A percentile compares a stretch with the other conserved stretches of the same genome.
These are phyloP conservation scores for Suillus alpinus DNA, from an alignment of 768 basidiomycete genomes.

Conservation along the genomic window DNA sequence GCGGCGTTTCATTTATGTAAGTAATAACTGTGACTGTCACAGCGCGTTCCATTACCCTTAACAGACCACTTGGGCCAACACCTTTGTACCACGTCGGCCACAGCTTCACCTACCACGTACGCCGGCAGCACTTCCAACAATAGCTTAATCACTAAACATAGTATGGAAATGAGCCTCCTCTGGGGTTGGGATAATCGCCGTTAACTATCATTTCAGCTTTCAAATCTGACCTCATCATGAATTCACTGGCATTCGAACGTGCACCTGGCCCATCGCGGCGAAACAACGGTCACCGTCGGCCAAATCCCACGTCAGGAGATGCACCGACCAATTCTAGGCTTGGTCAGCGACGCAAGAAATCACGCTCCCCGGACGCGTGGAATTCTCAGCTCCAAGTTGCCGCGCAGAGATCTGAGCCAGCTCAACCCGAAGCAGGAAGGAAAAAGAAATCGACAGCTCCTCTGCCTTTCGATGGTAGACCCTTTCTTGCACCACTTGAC, in stretches of 20 bases:
- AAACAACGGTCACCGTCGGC: slow-evolving; percentile 24
- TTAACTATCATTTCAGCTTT: background rate
- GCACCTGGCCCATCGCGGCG: slow-evolving; percentile 19
- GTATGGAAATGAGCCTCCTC: background rate
- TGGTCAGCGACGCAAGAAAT: slow-evolving; percentile 29
- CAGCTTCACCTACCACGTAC: background rate
- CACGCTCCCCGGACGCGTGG: slow-evolving; percentile 33
- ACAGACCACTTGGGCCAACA: background rate
- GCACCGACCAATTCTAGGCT: slow-evolving; percentile 9
- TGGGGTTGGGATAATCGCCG: background rate
- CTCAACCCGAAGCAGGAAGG: slow-evolving; percentile 23
- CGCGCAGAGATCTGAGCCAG: slow-evolving; percentile 18
- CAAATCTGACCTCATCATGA: slow-evolving; percentile 14
- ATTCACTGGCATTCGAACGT: background rate
- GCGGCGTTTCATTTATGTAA: background rate
- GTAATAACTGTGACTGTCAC: slow-evolving; percentile 3
- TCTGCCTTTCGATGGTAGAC: slow-evolving; percentile 12
- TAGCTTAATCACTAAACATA: background rate
- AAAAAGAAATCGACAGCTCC: slow-evolving; percentile 28
- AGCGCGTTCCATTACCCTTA: background rate
- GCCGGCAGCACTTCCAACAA: background rate
- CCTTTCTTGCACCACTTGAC: slow-evolving; percentile 28
- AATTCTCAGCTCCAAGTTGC: slow-evolving; percentile 16
- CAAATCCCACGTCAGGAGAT: slow-evolving; percentile 1
- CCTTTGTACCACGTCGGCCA: slow-evolving; percentile 3